Evolutionary conservation across 345 rosid species (phyloP), one percentile per base, ranked within the genome.

Genomic region (Euphorbia pulcherrima): DNA sequence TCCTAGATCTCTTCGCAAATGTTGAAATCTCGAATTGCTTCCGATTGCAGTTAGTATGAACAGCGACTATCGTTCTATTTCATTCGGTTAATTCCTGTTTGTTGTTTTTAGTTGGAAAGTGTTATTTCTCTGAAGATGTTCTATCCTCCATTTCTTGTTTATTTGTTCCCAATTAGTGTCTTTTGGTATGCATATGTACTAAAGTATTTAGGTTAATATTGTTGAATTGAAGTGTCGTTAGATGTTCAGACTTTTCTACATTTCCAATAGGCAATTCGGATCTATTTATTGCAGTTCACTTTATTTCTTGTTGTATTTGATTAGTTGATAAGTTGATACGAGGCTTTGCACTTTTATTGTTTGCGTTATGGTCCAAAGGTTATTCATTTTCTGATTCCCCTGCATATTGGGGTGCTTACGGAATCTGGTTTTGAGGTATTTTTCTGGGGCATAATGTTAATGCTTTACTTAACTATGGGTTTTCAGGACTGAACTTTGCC

Each of bases 401-500:
- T 16, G 29, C 10, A 23, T 23, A 5, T 14, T 6, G 21, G 7
- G 14, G 57, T 28, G 10, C 3, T 35, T 33, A 2, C 51, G 10
- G 37, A 17, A 18, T 12, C 8, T 35, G 18, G 48, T 63, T n/a
- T n/a, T 41, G 54, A 23, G n/a, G 12, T 41, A 1, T 62, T n/a
- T n/a, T n/a, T n/a, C n/a, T n/a, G n/a, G n/a, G n/a, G n/a, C n/a
- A 13, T 14, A 2, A 21, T 16, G 26, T 13, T 52, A 30, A 5
- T 65, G 33, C 35, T 17, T 10, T 21, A 2, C 6, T 30, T 55
- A 51, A 24, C 73, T 46, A 30, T 67, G 20, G 24, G 51, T 17
- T 72, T 0, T 51, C 35, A 86, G 86, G 81, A 88, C 89, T 6
- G 88, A 88, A 64, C 89, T 84, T 40, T 88, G 91, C 72, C 94